A percentile compares a stretch with the other conserved stretches of the same genome.
phyloP scores from a whole-genome alignment of 495 filamentous ascomycete species.

The Filosporella fistucella region DNA sequence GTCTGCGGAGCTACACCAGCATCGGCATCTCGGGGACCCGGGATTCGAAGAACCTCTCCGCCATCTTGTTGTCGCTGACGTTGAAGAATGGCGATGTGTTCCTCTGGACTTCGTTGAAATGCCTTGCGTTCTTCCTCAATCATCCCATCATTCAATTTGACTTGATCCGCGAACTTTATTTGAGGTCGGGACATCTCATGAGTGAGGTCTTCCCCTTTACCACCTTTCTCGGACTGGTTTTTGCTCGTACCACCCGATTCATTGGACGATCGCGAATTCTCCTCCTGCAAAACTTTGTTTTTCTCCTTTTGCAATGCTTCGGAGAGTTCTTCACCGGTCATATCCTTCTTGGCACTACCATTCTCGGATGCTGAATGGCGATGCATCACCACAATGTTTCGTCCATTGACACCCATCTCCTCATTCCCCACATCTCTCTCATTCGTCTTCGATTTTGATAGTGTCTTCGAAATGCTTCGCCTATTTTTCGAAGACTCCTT shows the following conservation, averaged over 20 bases:
- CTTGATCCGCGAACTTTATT: constrained; percentile 61
- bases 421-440: constrained; percentile 40
- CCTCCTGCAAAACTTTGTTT: constrained; percentile 11
- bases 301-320: constrained; percentile 3
- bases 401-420: constrained; percentile 66
- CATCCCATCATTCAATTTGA: constrained; percentile 41
- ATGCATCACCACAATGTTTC: constrained; percentile 71
- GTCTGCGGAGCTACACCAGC: constrained; percentile 65
- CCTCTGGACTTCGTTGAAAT: constrained; percentile 56
- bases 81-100: constrained; percentile 82
- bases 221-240: neutral
- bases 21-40: constrained; percentile 82
- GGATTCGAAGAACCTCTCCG: constrained; percentile 72
- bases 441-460: constrained; percentile 43
- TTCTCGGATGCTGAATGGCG: constrained; percentile 36
- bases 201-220: neutral
- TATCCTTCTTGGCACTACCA: constrained; percentile 19
- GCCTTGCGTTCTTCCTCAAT: constrained; percentile 40
- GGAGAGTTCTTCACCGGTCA: constrained; percentile 2
- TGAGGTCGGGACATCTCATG: constrained; percentile 1
- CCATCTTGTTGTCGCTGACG: constrained; percentile 74
- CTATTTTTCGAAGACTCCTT: constrained; percentile 38
- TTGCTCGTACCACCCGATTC: constrained; percentile 3
- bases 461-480: constrained; percentile 44
- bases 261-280: constrained; percentile 17